A percentile compares a stretch with the other conserved stretches of the same genome.
phyloP scores from a whole-genome alignment of 257 asterid genomes.

The Solanum dulcamara region DNA sequence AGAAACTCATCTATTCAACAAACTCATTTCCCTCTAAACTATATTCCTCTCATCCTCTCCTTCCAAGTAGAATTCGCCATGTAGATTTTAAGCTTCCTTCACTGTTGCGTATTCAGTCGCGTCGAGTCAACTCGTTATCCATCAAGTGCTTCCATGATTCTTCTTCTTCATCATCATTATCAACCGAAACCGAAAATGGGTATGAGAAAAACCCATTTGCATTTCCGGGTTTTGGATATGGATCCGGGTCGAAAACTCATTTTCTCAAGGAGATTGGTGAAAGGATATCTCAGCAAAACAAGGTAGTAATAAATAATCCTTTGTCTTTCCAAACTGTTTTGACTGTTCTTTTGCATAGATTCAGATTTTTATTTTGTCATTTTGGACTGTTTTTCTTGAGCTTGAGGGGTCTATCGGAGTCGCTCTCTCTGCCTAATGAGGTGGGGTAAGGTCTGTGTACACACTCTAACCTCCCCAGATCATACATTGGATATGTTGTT shows the following conservation, averaged over 20 bases:
- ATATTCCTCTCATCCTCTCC: slow-evolving; percentile 20
- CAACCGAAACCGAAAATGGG: neutral
- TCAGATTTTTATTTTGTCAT: neutral
- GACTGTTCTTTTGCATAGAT: neutral
- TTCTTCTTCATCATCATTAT: neutral
- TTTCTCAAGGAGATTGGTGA: slow-evolving; percentile 3
- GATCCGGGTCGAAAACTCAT: slow-evolving; percentile 15
- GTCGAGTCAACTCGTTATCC: slow-evolving; percentile 25
- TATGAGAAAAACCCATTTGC: slow-evolving; percentile 1
- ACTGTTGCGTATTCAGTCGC: slow-evolving; percentile 1
- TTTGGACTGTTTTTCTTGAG: neutral
- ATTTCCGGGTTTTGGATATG: slow-evolving; percentile 19
- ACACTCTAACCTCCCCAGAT: neutral
- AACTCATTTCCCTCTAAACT: neutral
- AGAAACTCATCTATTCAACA: slow-evolving; percentile 46
- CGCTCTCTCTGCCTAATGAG: neutral
- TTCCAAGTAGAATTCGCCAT: neutral
- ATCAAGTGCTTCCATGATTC: slow-evolving; percentile 5
- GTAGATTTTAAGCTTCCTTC: slow-evolving; percentile 3
- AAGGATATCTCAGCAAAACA: slow-evolving; percentile 13
- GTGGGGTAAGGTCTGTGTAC: neutral
- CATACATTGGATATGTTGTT: neutral
- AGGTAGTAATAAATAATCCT: slow-evolving; percentile 30
- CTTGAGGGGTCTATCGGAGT: neutral
- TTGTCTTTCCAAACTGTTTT: neutral